phyloP scores from a whole-genome alignment of 148 eudicot genomes.

The Amaranthus palmeri region DNA sequence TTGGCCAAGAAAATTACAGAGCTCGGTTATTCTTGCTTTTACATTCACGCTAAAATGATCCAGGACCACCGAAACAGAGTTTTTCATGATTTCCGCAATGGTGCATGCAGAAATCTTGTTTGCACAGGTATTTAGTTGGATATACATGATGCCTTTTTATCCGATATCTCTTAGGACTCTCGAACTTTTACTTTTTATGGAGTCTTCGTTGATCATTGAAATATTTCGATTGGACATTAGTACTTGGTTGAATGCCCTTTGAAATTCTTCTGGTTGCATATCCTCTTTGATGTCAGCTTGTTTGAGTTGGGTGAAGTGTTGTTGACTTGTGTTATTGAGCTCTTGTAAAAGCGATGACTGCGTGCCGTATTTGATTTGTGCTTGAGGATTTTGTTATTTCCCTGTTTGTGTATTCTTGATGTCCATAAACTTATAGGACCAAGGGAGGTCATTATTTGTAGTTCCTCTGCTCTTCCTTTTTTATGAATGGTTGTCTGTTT shows the following conservation, averaged over 20 bases:
- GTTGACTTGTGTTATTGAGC: neutral
- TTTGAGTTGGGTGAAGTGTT: neutral
- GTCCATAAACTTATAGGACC: neutral
- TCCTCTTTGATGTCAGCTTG: neutral
- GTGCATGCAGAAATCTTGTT: slow-evolving; percentile 94
- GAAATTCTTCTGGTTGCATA: neutral
- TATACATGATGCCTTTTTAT: neutral
- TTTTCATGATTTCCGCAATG: slow-evolving; percentile 89
- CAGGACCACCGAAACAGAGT: slow-evolving; percentile 95
- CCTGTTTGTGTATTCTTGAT: neutral
- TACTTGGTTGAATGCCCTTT: neutral
- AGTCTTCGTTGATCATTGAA: neutral
- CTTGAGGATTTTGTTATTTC: neutral
- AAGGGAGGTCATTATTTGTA: neutral
- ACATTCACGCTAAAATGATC: slow-evolving; percentile 95
- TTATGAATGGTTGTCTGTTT: neutral
- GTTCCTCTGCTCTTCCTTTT: neutral
- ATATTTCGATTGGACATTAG: neutral
- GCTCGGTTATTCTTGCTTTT: slow-evolving; percentile 91
- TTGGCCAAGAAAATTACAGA: slow-evolving; percentile 90
- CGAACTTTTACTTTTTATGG: neutral
- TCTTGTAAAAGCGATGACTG: neutral
- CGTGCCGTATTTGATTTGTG: neutral
- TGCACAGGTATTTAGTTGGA: slow-evolving; percentile 59
- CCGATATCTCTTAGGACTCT: neutral